Base-by-base conservation (phyloP, 1,284 basidiomycete species). In the Clitocybe nebularis region DNA sequence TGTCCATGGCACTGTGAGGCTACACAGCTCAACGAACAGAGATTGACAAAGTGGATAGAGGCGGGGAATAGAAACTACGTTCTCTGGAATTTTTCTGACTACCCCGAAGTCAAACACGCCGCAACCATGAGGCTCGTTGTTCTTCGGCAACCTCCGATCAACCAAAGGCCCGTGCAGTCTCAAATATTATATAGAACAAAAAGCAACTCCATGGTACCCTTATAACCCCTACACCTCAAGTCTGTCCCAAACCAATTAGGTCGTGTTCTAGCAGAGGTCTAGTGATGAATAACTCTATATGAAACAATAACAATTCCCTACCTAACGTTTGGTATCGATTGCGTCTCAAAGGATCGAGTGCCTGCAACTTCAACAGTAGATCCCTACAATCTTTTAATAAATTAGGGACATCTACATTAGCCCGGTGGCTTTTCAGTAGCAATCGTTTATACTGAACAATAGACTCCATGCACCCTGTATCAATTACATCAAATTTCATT, bases 391-490 rank as follows among this genome's bases (percentile, higher is more conserved):
- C 75, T 11, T 65, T 55, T 11, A 55, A 66, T 42, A 84, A 54
- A 4, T 52, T 51, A 8, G 38, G 52, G 4, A 60, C 59, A 41
- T 75, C 66, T 25, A 66, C 60, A 1, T 59, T 53, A 6, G 58
- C 45, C 45, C 71, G 54, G 39, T 75, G 68, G 39, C 68, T 65
- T 39, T 51, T 57, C 17, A 86, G 49, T 20, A 87, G 58, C 25
- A 86, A 59, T 29, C 66, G 70, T 56, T 84, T 84, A 63, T 93
- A 93, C 54, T 89, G 78, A 0, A 91, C 81, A n/a, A 95, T 74
- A 0, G 89, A 89, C 53, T 94, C 91, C 74, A 96, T 83, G 58
- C 90, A 93, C 93, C 92, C 92, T 95, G 53, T 21, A 14, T 43
- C 3, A 16, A 14, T 24, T 7, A 9, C 25, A 39, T 28, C 21